Evolutionary conservation across 208 protist genomes (phyloP).

Genomic region (Trypanosomatidae sp.): DNA sequence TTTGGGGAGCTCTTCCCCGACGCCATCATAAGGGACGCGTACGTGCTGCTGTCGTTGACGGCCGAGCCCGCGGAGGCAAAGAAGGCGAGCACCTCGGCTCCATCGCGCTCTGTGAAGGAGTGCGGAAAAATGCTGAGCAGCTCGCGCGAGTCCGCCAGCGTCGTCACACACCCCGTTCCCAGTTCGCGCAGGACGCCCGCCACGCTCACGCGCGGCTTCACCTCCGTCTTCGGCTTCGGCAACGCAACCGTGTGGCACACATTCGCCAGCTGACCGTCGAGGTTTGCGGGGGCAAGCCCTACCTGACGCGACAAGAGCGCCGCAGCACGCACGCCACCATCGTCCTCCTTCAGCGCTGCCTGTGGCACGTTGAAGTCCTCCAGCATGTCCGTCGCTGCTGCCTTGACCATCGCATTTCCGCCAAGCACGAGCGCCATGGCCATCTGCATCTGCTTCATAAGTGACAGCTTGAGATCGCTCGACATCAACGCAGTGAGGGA

Average conservation of each 20-base stretch:
- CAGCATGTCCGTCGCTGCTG: constrained; percentile 60
- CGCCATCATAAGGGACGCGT: constrained; percentile 70
- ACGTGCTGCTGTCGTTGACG: constrained; percentile 70
- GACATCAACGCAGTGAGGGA: constrained; percentile 55
- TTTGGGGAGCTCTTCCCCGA: constrained; percentile 56
- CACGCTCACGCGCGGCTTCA: constrained; percentile 58
- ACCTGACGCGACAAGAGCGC: constrained; percentile 70
- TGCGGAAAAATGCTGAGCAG: constrained; percentile 81
- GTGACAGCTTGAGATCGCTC: constrained; percentile 64
- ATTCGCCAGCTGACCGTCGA: constrained; percentile 72
- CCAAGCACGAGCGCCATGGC: constrained; percentile 65
- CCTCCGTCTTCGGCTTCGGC: constrained; percentile 26
- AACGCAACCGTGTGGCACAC: constrained; percentile 24
- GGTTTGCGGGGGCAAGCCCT: constrained; percentile 28
- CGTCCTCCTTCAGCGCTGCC: constrained; percentile 57
- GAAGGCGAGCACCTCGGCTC: constrained; percentile 84
- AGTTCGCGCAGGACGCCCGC: constrained; percentile 81
- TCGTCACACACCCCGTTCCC: constrained; percentile 83
- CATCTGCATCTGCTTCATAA: constrained; percentile 75
- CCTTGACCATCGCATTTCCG: constrained; percentile 42
- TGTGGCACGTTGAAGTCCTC: constrained; percentile 54
- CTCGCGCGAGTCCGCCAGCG: constrained; percentile 73
- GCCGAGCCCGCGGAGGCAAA: constrained; percentile 75
- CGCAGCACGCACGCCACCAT: constrained; percentile 41
- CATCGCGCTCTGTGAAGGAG: constrained; percentile 69